Conservation (phyloP, 306 rosid genomes). For the Quercus parvula region DNA sequence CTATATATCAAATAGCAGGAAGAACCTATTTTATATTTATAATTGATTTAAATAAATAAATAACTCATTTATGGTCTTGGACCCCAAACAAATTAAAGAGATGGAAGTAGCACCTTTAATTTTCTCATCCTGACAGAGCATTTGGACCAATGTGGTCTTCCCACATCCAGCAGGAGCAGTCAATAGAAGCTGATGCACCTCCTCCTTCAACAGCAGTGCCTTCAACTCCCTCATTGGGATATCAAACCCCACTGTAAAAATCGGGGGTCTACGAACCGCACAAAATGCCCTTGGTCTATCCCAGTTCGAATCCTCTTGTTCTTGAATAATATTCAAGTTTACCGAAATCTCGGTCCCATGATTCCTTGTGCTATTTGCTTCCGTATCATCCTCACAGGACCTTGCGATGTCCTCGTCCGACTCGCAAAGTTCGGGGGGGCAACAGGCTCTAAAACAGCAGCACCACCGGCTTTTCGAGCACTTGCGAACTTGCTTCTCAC, state of each 20-base stretch:
- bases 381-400: not conserved
- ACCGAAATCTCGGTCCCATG: not conserved
- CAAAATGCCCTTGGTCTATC: not conserved
- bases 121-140: constrained; percentile 40
- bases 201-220: constrained; percentile 28
- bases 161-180: constrained; percentile 55
- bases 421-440: not conserved
- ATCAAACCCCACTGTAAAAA: constrained; percentile 37
- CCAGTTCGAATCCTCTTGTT: not conserved
- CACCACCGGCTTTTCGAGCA: not conserved
- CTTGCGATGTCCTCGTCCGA: not conserved
- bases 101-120: constrained; percentile 27
- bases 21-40: too few relatives aligned
- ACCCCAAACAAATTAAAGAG: not conserved
- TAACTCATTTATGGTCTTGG: too few relatives aligned
- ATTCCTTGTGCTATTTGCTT: not conserved
- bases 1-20: too few relatives aligned
- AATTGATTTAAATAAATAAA: too few relatives aligned
- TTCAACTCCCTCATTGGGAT: constrained; percentile 27
- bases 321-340: not conserved
- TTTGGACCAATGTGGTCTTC: constrained; percentile 49
- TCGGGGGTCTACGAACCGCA: constrained; percentile 29
- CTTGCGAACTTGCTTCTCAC: not conserved
- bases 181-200: constrained; percentile 12
- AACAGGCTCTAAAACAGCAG: not conserved